Conservation (phyloP, 371 early-diverging fungal species). For the Umbelopsis sp. region DNA sequence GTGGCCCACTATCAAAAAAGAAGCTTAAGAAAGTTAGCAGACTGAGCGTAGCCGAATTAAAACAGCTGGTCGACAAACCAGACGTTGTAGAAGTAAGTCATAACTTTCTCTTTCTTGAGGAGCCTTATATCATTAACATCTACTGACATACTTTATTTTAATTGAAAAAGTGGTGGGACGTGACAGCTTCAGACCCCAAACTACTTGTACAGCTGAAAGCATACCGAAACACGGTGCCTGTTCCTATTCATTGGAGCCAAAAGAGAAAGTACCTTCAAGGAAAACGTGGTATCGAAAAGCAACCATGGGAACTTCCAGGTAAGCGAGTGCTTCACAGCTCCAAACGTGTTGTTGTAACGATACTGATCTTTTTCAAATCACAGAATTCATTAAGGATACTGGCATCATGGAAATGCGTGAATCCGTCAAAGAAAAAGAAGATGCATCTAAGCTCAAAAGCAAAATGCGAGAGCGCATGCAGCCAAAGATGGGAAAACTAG, state of each 20-base stretch:
- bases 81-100: slow-evolving; percentile 91
- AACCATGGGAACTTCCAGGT: slow-evolving; percentile 94
- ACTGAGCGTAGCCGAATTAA: slow-evolving; percentile 90
- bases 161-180: slow-evolving; percentile 82
- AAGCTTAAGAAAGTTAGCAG: slow-evolving; percentile 61
- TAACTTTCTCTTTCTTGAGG: not conserved
- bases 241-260: slow-evolving; percentile 96
- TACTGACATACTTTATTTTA: not conserved
- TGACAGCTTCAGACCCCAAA: slow-evolving; percentile 88
- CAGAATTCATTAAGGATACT: slow-evolving; percentile 95
- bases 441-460: slow-evolving; percentile 75
- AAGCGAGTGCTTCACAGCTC: slow-evolving; percentile 9
- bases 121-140: not conserved
- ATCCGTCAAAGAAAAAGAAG: slow-evolving; percentile 87
- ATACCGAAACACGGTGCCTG: slow-evolving; percentile 92
- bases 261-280: slow-evolving; percentile 96
- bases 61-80: slow-evolving; percentile 88
- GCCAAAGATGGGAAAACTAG: slow-evolving; percentile 96
- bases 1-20: slow-evolving; percentile 52
- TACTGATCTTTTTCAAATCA: not conserved
- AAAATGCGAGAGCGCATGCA: slow-evolving; percentile 89
- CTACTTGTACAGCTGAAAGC: slow-evolving; percentile 91
- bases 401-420: slow-evolving; percentile 97
- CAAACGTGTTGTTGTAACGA: not conserved
- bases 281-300: slow-evolving; percentile 95